Percentiles rank a stretch among this genome's conserved stretches.
These are phyloP conservation scores for Ophiocordyceps australis DNA, from an alignment of 2,329 filamentous ascomycete genomes.

Conservation along the genomic window DNA sequence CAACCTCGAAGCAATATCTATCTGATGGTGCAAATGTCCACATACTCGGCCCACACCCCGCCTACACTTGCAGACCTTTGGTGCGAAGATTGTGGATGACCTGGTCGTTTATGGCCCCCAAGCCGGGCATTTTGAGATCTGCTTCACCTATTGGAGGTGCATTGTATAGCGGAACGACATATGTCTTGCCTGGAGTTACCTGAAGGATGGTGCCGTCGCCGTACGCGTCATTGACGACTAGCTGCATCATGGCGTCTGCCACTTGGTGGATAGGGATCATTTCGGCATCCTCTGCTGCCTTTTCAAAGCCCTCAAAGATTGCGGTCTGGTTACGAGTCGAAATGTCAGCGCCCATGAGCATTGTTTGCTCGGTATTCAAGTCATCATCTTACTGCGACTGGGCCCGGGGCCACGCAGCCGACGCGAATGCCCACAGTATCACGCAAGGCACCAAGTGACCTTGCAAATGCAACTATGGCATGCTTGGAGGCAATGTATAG, in stretches of 20 bases:
- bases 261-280: constrained; percentile 13
- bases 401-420: constrained; percentile 14
- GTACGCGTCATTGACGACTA: constrained; percentile 8
- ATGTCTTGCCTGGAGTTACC: constrained; percentile 6
- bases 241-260: constrained; percentile 12
- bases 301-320: neutral
- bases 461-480: constrained; percentile 16
- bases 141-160: constrained; percentile 1
- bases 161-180: constrained; percentile 3
- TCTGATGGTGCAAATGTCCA: no score
- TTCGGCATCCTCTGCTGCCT: no score
- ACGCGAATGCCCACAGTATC: constrained; percentile 14
- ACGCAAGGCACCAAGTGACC: constrained; percentile 10
- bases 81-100: constrained; percentile 1
- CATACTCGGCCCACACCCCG: no score
- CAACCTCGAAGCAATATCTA: no score
- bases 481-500: constrained; percentile 19
- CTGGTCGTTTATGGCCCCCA: neutral
- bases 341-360: no score
- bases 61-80: constrained; percentile 1
- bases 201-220: constrained; percentile 15
- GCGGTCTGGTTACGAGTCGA: neutral
- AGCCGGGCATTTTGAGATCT: constrained; percentile 1
- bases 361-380: neutral
- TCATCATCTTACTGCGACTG: constrained; percentile 10